Evolutionary conservation across 495 filamentous ascomycete species (phyloP).

Genomic region (Penicillium riverlandense): DNA sequence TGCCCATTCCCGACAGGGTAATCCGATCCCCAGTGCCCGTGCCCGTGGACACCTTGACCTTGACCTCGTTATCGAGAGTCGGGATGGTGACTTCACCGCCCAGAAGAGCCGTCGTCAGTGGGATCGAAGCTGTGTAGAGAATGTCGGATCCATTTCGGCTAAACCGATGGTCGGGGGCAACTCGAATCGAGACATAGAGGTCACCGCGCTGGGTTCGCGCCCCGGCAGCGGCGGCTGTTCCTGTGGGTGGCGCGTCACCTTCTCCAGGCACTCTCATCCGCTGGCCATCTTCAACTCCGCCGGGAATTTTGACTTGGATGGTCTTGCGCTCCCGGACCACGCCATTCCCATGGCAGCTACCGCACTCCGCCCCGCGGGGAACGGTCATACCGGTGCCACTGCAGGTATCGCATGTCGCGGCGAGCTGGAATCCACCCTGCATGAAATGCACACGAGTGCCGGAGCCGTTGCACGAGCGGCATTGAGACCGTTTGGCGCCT

Average conservation of each 20-base stretch:
- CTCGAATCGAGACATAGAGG: slow-evolving; percentile 77
- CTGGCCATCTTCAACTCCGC: slow-evolving; percentile 95
- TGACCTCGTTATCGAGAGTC: slow-evolving; percentile 83
- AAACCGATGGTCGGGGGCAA: slow-evolving; percentile 80
- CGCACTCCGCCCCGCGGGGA: slow-evolving; percentile 73
- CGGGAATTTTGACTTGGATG: slow-evolving; percentile 81
- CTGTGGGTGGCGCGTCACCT: slow-evolving; percentile 77
- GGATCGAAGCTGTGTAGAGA: slow-evolving; percentile 83
- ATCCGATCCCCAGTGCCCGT: slow-evolving; percentile 90
- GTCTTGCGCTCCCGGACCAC: slow-evolving; percentile 71
- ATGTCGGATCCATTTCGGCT: slow-evolving; percentile 79
- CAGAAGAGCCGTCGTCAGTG: slow-evolving; percentile 85
- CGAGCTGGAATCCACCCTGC: slow-evolving; percentile 92
- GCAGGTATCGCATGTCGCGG: slow-evolving; percentile 76
- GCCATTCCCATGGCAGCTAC: slow-evolving; percentile 69
- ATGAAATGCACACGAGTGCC: slow-evolving; percentile 82
- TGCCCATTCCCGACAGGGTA: slow-evolving; percentile 79
- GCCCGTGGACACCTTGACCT: slow-evolving; percentile 79
- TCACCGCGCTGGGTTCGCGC: slow-evolving; percentile 64
- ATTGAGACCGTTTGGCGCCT: slow-evolving; percentile 63
- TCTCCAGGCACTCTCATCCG: slow-evolving; percentile 70
- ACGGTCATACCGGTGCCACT: slow-evolving; percentile 64
- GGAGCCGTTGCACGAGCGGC: slow-evolving; percentile 75
- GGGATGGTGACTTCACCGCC: slow-evolving; percentile 86
- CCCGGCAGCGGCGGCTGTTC: slow-evolving; percentile 50